Evolutionary conservation across 2,329 filamentous ascomycete genomes (phyloP).

Genomic region (Ophiocordyceps camponoti-rufipedis): DNA sequence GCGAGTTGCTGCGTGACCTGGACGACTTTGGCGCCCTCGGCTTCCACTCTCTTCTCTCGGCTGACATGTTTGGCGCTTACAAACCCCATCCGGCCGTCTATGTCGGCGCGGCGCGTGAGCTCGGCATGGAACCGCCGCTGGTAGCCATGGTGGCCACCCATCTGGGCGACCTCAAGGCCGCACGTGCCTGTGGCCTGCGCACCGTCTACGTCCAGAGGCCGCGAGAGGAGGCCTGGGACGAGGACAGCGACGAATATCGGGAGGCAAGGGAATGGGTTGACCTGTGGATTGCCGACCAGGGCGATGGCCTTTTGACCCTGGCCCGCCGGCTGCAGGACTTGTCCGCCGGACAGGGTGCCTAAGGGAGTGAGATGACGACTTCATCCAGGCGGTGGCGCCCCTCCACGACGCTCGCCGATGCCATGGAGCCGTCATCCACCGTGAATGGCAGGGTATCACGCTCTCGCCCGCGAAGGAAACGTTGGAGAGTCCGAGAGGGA

Average conservation of each 20-base stretch:
- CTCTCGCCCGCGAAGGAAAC: too few relatives aligned
- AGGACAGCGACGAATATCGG: constrained; percentile 29
- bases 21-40: constrained; percentile 35
- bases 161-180: constrained; percentile 48
- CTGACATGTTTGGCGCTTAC: constrained; percentile 55
- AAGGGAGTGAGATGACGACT: too few relatives aligned
- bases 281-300: constrained; percentile 16
- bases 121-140: constrained; percentile 38
- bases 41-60: constrained; percentile 45
- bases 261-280: constrained; percentile 27
- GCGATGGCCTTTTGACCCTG: constrained; percentile 14
- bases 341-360: neutral
- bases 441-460: too few relatives aligned
- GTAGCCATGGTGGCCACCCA: constrained; percentile 68
- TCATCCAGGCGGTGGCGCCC: too few relatives aligned
- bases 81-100: constrained; percentile 57
- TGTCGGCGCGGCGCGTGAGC: constrained; percentile 40
- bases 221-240: constrained; percentile 43
- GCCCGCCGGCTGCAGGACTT: constrained; percentile 10
- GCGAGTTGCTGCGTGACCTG: constrained; percentile 47
- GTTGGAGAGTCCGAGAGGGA: too few relatives aligned
- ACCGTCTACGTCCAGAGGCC: constrained; percentile 58
- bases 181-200: constrained; percentile 42
- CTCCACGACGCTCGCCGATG: too few relatives aligned
- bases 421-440: neutral